A percentile compares a stretch with the other conserved stretches of the same genome.
phyloP scores from a whole-genome alignment of 129 eudicot genomes.

The Helichrysum umbraculigerum region DNA sequence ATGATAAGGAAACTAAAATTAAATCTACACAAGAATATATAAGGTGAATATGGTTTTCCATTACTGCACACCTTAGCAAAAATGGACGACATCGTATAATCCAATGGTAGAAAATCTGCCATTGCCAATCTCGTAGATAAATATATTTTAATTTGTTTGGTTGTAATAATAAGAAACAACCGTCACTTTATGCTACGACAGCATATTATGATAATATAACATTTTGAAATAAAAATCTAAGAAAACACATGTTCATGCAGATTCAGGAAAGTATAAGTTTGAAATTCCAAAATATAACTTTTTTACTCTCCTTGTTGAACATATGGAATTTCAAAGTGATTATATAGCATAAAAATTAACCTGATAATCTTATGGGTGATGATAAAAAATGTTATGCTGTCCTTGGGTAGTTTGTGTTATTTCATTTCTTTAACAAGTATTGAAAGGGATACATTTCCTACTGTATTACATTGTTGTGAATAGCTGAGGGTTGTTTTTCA shows the following conservation, averaged over 20 bases:
- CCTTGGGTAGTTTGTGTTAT: background rate
- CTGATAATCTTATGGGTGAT: background rate
- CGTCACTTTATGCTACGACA: background rate
- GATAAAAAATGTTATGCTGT: background rate
- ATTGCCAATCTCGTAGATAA: background rate
- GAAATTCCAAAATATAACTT: background rate
- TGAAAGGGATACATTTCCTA: background rate
- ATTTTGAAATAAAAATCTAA: background rate
- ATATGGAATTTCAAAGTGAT: background rate
- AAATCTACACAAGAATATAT: background rate
- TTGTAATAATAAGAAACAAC: background rate
- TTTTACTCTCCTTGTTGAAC: background rate
- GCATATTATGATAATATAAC: background rate
- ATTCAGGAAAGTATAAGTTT: background rate
- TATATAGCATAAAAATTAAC: background rate
- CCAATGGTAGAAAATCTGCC: background rate
- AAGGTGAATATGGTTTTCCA: background rate
- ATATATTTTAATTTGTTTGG: background rate
- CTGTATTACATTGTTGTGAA: background rate
- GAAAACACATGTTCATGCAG: background rate
- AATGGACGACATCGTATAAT: background rate
- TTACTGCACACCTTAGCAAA: background rate
- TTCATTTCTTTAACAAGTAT: background rate
- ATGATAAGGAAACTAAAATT: background rate
- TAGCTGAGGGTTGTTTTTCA: background rate